Conservation (phyloP, 441 rosid species). For the Adansonia grandidieri region DNA sequence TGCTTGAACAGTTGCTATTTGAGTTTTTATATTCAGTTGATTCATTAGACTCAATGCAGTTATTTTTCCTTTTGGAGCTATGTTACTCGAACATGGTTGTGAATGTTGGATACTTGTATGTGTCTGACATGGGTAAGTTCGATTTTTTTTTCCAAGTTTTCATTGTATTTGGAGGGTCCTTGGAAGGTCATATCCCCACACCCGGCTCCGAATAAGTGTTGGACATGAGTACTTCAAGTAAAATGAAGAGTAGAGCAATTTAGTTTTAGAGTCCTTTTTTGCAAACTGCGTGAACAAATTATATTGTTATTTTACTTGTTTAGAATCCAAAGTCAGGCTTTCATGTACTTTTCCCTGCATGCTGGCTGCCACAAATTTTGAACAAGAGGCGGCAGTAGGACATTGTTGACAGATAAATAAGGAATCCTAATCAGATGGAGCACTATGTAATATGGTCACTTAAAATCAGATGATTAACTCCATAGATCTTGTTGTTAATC, state of each 20-base stretch:
- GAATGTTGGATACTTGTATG: too few species aligned
- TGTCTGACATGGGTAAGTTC: too few species aligned
- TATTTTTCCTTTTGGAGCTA: neutral
- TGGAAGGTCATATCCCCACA: too few species aligned
- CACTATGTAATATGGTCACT: slow-evolving; percentile 17
- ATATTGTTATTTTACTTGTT: slow-evolving; percentile 10
- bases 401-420: slow-evolving; percentile 13
- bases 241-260: too few species aligned
- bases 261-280: neutral
- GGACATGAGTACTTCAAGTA: too few species aligned
- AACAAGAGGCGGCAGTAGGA: neutral
- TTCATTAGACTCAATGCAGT: slow-evolving; percentile 6
- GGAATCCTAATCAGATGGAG: slow-evolving; percentile 7
- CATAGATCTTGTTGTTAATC: slow-evolving; percentile 13
- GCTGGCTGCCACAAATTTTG: neutral
- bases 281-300: neutral
- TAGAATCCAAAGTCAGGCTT: neutral
- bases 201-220: too few species aligned
- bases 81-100: too few species aligned
- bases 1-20: slow-evolving; percentile 11
- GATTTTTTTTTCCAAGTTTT: neutral
- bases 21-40: slow-evolving; percentile 5
- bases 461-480: slow-evolving; percentile 15
- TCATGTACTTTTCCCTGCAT: slow-evolving; percentile 10
- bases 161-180: neutral